Base-by-base conservation (phyloP, 331 rosid species). In the Ulmus americana region DNA sequence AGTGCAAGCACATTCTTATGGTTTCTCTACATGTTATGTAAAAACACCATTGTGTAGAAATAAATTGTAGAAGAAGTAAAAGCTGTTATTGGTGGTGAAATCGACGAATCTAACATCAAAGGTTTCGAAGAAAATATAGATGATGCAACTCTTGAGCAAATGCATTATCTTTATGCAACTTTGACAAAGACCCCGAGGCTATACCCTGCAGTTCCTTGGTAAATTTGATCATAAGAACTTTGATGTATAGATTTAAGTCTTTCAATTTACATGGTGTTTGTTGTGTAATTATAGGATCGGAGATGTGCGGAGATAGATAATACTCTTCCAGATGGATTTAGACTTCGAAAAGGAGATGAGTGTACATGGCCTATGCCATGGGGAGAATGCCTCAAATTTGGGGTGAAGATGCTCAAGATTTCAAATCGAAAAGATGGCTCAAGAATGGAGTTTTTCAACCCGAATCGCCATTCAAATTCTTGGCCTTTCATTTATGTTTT, bases 141-240 rank as follows among this genome's bases (percentile, higher is more conserved):
- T 2, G 87, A 90, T 47, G 78, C 39, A 59, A 56, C 71, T 7
- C 72, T 90, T 16, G 94, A 90, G 35, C 59, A 80, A 54, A 78
- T 85, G 97, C 95, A 85, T 46, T 83, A 83, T 87, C 90, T 90
- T 64, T 95, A 87, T 50, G 94, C 94, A 7, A 66, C 95, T 18
- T 20, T 90, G 55, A 71, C 95, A 2, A 94, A 87, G 70, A 90
- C 97, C 70, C 79, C 85, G 69, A 90, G 95, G 73, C 74, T 90
- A 18, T 85, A 87, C 79, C 92, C 95, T 76, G 85, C 85, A 1
- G 80, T 83, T 13, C 95, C 95, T 11, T 48, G 68, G 92, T 86
- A 65, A 38, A 39, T 62, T 39, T 6, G 8, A 28, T 28, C 35
- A 2, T 28, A 28, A 28, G 3, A 28, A 28, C 35, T 28, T 28